These are phyloP conservation scores for Saccharum spontaneum DNA, from an alignment of 176 grass and related monocot genomes.

Conservation along the genomic window DNA sequence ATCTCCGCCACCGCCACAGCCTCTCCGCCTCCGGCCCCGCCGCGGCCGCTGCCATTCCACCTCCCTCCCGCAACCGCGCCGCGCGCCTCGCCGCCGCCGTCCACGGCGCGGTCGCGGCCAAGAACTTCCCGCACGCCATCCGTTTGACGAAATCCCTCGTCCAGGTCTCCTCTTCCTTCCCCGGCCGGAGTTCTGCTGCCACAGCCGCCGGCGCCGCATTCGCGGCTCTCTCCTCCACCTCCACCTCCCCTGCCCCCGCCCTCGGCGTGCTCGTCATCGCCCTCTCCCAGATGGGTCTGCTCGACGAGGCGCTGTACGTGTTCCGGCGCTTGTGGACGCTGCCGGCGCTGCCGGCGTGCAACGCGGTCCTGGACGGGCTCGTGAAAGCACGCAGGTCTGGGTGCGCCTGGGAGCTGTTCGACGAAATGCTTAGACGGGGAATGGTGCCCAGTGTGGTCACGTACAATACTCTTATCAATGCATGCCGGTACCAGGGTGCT, in stretches of 20 bases:
- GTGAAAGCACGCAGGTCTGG: conserved; percentile 30
- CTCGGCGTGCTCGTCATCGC: conserved; percentile 53
- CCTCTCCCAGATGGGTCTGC: conserved; percentile 47
- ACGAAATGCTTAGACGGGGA: conserved; percentile 49
- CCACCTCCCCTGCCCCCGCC: conserved; percentile 25
- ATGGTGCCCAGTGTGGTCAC: conserved; percentile 49
- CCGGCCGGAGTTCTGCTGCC: not conserved
- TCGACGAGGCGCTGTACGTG: conserved; percentile 40
- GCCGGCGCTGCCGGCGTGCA: conserved; percentile 40
- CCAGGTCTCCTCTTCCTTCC: conserved; percentile 12
- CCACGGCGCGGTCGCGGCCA: conserved; percentile 33
- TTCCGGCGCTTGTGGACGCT: conserved; percentile 34
- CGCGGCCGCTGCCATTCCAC: not conserved
- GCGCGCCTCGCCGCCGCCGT: conserved; percentile 36
- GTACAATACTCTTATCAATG: conserved; percentile 56
- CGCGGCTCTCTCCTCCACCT: conserved; percentile 39
- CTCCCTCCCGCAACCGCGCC: not conserved
- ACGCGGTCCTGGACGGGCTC: conserved; percentile 43
- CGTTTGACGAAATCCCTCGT: conserved; percentile 61
- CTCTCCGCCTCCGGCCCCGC: not conserved
- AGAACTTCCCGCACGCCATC: conserved; percentile 49
- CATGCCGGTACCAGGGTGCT: conserved; percentile 35
- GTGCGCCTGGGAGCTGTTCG: conserved; percentile 46
- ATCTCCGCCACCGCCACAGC: not conserved
- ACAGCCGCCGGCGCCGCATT: not conserved